Evolutionary conservation across 192 early-diverging fungal genomes (phyloP), one percentile per base, ranked within the genome.

Genomic region (Coemansia sp.): DNA sequence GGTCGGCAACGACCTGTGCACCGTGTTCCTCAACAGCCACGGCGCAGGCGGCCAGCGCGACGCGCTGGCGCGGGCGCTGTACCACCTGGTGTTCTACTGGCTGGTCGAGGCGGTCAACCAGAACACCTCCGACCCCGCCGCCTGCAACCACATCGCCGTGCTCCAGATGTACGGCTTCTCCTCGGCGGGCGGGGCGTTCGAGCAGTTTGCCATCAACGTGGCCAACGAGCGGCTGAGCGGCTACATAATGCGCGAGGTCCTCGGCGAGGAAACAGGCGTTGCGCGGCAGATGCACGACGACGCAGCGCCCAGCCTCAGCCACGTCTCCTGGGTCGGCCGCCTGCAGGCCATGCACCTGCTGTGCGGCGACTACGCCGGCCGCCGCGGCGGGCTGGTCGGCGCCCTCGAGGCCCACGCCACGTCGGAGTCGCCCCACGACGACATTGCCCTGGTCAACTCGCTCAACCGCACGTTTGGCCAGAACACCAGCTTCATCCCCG

Each of bases 111-210:
- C 89, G 59, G 84, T 94, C 67, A 95, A 95, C 76, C 82, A 81
- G 46, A 91, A 86, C 68, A 80, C 92, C 50, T 83, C 85, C 29
- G 90, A 93, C 29, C 75, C 86, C 10, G 67, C 69, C 45, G 77
- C 84, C 29, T 83, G 86, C 73, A 93, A 88, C 82, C 89, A 92
- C 63, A 92, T 94, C 58, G 95, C 95, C 48, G 84, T 98, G 44
- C 76, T 96, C 17, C 95, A 98, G 60, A 78, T 95, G 21, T 89
- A 91, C 50, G 94, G 96, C 4, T 94, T 94, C 77, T 90, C 90
- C 72, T 73, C 66, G 69, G 51, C 79, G 63, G 59, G 74, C 59
- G 80, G 64, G 59, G 62, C 70, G 50, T 91, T 87, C 64, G 86
- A 85, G 70, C 80, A 84, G 60, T 87, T 72, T 78, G 92, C 83